Evolutionary conservation across 2,329 filamentous ascomycete species (phyloP), one percentile per base, ranked within the genome.

Genomic region (Xylariomycetidae sp.): DNA sequence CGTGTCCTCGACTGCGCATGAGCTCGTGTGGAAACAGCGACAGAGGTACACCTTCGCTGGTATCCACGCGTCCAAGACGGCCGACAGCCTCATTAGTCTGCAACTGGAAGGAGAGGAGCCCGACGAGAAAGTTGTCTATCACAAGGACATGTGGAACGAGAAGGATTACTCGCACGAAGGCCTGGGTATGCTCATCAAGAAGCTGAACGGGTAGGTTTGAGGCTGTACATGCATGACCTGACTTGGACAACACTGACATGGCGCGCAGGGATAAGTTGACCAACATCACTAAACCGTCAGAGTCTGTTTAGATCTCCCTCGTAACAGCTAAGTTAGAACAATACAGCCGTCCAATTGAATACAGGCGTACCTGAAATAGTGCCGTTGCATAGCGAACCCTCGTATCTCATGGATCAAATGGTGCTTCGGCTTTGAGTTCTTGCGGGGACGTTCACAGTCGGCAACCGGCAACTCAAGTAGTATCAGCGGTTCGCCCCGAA

Each of bases 91-190:
- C 4, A 52, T 68, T 1, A 63, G 53, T 5, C 41, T 68, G 37
- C 52, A 48, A 4, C 43, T 68, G 31, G 57, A 63, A 35, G 58
- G 59, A 19, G 33, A 54, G 34, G 55, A 54, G 2, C 37, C 35
- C 2, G 22, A 34, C 19, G 44, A 48, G 32, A 66, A 61, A 37
- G 62, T 67, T 14, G 56, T 58, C 24, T 68, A 67, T 47, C 63
- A 70, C 43, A 69, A 68, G 46, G 65, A 70, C 39, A 62, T 64
- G 61, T 69, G 64, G 65, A 67, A 68, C 34, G 54, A 64, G 40
- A 67, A 68, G 42, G 64, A 68, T 35, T 68, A 68, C 44, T 60
- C 52, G 19, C 64, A 68, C 48, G 57, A 63, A 30, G 64, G 65
- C 5, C 35, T 68, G 12, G 65, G 64, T 3, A 68, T 63, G 47